Base-by-base conservation (phyloP, 2,329 filamentous ascomycete species). In the Cercospora sojina region DNA sequence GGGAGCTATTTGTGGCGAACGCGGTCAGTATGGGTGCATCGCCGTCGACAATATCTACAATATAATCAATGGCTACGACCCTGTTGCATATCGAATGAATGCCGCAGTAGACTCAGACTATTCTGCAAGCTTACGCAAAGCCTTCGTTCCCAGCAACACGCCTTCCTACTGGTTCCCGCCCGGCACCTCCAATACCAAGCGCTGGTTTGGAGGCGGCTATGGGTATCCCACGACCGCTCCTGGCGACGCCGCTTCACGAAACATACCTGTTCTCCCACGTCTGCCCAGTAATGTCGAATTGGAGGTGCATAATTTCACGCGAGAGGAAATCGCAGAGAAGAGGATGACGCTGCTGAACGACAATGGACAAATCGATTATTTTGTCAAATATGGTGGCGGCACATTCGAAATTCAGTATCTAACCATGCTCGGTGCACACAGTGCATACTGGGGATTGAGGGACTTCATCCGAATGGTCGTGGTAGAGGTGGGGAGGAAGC, bases 1-100 rank as follows among this genome's bases (percentile, higher is more conserved):
- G 2, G 76, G 77, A 5, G 83, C 83, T 6, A 86, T 98, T 32
- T 90, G 90, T n/a, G 91, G 91, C n/a, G 87, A 92, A 47, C 85
- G 85, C 18, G 93, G 91, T 31, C 87, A 84, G 5, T 97, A 96
- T 77, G 95, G 95, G 18, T 98, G 95, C 77, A 82, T 98, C 29
- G 92, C 94, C 0, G 90, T 98, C 1, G 92, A 98, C 80, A 99
- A 98, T 77, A 86, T 99, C 64, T 99, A 98, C 83, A 99, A 99
- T 74, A 86, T 99, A 69, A 87, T 98, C 76, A 88, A 90, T 71
- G 86, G 86, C 35, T 89, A 88, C 67, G 88, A 90, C 69, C 88
- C 95, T 1, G 96, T 99, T 64, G 92, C 93, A 1, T 98, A 97
- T 77, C 86, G 94, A 16, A 86, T 98, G 65, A 99, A 97, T 74